Evolutionary conservation across 495 filamentous ascomycete species (phyloP).

Genomic region (Penicillium antarcticum): DNA sequence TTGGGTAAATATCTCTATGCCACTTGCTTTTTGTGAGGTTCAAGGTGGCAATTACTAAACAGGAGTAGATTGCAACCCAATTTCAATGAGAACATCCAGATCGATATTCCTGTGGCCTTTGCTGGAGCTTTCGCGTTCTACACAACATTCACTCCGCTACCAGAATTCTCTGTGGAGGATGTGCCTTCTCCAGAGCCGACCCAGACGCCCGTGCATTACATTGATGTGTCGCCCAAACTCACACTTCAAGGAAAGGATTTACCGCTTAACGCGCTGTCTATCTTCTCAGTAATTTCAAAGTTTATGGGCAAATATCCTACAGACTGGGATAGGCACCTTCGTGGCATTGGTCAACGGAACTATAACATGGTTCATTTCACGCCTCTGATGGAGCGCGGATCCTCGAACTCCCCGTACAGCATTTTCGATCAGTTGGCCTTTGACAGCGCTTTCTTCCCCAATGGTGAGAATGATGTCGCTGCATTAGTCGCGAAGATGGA

Average conservation of each 20-base stretch:
- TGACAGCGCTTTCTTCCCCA: slow-evolving; percentile 78
- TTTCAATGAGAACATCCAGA: slow-evolving; percentile 87
- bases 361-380: slow-evolving; percentile 99
- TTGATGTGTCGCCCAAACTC: slow-evolving; percentile 87
- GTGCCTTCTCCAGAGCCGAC: slow-evolving; percentile 52
- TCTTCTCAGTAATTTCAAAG: slow-evolving; percentile 95
- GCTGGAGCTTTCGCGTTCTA: slow-evolving; percentile 97
- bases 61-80: slow-evolving; percentile 72
- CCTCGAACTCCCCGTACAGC: slow-evolving; percentile 95
- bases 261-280: slow-evolving; percentile 80
- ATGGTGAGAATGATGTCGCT: slow-evolving; percentile 80
- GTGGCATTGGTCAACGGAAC: slow-evolving; percentile 79
- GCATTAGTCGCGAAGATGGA: slow-evolving; percentile 78
- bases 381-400: slow-evolving; percentile 82
- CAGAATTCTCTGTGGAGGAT: slow-evolving; percentile 63
- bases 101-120: slow-evolving; percentile 76
- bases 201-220: slow-evolving; percentile 74
- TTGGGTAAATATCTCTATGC: slow-evolving; percentile 57
- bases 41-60: slow-evolving; percentile 18
- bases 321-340: slow-evolving; percentile 85
- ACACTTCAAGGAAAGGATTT: slow-evolving; percentile 64
- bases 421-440: slow-evolving; percentile 88
- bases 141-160: slow-evolving; percentile 85
- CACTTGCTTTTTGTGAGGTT: neutral
- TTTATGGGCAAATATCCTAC: slow-evolving; percentile 91